These are phyloP conservation scores for Stylosanthes scabra DNA, from an alignment of 331 rosid genomes.

Conservation along the genomic window DNA sequence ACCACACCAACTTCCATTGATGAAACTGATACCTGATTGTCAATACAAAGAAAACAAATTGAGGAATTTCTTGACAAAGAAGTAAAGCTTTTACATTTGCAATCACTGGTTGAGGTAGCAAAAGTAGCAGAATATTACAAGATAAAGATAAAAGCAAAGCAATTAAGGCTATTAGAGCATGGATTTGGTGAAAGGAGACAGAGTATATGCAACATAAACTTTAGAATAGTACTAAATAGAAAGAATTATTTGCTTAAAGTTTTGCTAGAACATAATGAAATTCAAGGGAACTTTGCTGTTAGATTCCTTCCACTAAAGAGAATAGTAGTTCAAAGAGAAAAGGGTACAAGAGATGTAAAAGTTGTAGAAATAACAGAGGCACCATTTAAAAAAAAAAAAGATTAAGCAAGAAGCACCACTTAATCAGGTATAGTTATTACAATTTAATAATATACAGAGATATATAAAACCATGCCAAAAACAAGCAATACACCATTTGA, in stretches of 20 bases:
- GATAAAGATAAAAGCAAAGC: too few relatives aligned
- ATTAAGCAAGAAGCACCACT: constrained; percentile 28
- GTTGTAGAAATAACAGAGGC: constrained; percentile 34
- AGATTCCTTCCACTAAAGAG: constrained; percentile 37
- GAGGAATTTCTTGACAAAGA: constrained; percentile 25
- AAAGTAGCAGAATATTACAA: too few relatives aligned
- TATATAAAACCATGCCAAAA: not conserved
- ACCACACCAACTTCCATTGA: constrained; percentile 91
- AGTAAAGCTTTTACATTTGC: too few relatives aligned
- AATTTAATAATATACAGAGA: too few relatives aligned
- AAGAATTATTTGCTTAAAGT: not conserved
- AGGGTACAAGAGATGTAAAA: constrained; percentile 29
- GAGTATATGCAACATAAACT: not conserved
- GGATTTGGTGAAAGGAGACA: not conserved
- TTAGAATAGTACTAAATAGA: not conserved
- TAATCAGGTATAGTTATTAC: not conserved
- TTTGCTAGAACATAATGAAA: not conserved
- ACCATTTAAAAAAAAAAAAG: constrained; percentile 32
- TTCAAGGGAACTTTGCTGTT: not conserved
- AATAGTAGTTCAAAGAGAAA: constrained; percentile 32
- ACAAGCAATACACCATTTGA: not conserved
- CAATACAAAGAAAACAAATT: constrained; percentile 11
- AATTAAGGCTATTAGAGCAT: constrained; percentile 6
- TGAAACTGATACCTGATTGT: constrained; percentile 73
- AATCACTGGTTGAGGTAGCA: too few relatives aligned